Evolutionary conservation across 2,329 filamentous ascomycete species (phyloP).

Genomic region (Fusarium chlamydosporum): DNA sequence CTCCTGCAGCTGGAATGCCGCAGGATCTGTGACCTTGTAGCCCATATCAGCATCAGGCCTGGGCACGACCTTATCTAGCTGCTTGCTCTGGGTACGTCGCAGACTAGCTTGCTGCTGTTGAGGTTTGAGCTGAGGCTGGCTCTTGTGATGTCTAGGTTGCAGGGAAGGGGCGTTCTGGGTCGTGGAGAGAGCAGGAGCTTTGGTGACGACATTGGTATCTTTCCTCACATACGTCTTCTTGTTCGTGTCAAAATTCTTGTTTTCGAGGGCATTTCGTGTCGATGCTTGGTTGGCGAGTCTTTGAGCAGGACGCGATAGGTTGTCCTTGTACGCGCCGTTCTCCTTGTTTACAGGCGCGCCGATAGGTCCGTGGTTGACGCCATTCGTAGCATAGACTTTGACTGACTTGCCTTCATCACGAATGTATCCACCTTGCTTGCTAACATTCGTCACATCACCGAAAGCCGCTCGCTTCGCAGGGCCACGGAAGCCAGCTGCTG

Average conservation of each 20-base stretch:
- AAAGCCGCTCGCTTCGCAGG: slow-evolving; percentile 82
- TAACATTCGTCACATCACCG: slow-evolving; percentile 83
- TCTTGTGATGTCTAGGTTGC: slow-evolving; percentile 66
- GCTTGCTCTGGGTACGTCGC: slow-evolving; percentile 62
- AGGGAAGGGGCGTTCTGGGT: slow-evolving; percentile 47
- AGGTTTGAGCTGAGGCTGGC: slow-evolving; percentile 66
- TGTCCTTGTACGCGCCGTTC: slow-evolving; percentile 58
- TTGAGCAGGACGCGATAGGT: slow-evolving; percentile 58
- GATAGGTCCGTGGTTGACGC: slow-evolving; percentile 45
- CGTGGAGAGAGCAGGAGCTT: slow-evolving; percentile 34
- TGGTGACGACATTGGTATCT: slow-evolving; percentile 38
- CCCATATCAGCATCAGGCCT: slow-evolving; percentile 37
- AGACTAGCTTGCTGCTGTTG: slow-evolving; percentile 59
- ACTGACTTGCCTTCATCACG: slow-evolving; percentile 56
- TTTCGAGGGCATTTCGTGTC: slow-evolving; percentile 47
- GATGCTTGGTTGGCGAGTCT: slow-evolving; percentile 43
- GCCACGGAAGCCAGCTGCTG: slow-evolving; percentile 54
- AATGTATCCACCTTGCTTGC: slow-evolving; percentile 54
- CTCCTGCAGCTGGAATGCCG: slow-evolving; percentile 35
- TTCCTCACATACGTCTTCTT: slow-evolving; percentile 49
- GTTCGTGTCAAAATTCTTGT: slow-evolving; percentile 45
- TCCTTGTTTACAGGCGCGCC: slow-evolving; percentile 60
- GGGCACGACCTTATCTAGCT: slow-evolving; percentile 52
- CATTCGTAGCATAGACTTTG: slow-evolving; percentile 51
- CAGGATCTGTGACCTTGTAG: slow-evolving; percentile 24